These are phyloP conservation scores for Ilex paraguariensis DNA, from an alignment of 305 asterid genomes.

Conservation along the genomic window DNA sequence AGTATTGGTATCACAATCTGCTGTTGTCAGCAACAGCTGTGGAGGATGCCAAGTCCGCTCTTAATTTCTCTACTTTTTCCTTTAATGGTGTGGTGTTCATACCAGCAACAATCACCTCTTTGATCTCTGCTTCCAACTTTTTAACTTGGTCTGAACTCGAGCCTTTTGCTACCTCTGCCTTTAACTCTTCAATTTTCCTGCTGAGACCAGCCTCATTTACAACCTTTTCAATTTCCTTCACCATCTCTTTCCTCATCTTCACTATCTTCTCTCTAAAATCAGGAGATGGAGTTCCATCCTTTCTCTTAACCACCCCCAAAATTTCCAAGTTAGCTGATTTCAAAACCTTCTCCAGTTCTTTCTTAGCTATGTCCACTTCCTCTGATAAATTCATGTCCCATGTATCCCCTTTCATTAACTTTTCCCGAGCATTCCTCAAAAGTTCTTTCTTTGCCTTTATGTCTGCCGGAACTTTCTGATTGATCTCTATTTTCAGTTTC, in stretches of 20 bases:
- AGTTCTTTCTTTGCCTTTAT: too few species aligned
- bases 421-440: too few species aligned
- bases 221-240: conserved; percentile 28
- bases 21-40: conserved; percentile 24
- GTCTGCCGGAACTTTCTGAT: conserved; percentile 37
- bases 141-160: conserved; percentile 28
- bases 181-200: conserved; percentile 32
- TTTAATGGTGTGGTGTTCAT: conserved; percentile 25
- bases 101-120: too few species aligned
- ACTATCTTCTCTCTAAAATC: conserved; percentile 28
- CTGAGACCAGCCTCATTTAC: conserved; percentile 20
- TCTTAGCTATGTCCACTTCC: conserved; percentile 24
- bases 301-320: conserved; percentile 25
- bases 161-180: conserved; percentile 28
- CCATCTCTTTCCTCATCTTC: neutral
- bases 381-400: neutral
- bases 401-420: too few species aligned
- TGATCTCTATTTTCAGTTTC: conserved; percentile 42
- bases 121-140: conserved; percentile 24
- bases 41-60: conserved; percentile 17
- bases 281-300: conserved; percentile 1
- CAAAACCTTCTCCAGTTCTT: conserved; percentile 29
- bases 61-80: conserved; percentile 36
- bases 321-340: conserved; percentile 40
- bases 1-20: neutral